Percentiles rank a stretch among this genome's conserved stretches.
Conservation (phyloP, 2,329 filamentous ascomycete genomes). For the Ophiostoma sp. region DNA sequence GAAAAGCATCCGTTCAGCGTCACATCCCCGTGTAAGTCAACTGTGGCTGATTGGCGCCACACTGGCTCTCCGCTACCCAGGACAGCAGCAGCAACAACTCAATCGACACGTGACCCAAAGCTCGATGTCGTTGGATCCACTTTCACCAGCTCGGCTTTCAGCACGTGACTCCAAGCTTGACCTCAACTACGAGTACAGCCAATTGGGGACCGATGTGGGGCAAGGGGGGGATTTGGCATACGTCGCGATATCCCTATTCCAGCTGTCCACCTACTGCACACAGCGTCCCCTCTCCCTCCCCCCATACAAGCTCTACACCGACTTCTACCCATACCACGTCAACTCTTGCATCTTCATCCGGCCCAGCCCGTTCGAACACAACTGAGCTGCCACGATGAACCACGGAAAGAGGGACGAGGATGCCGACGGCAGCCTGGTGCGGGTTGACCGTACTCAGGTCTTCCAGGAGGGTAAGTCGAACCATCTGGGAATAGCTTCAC, state of each 20-base stretch:
- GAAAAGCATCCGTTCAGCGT: too few relatives aligned
- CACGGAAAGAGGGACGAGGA: slow-evolving; percentile 99
- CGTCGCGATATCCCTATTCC: slow-evolving; percentile 27
- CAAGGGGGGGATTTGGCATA: slow-evolving; percentile 27
- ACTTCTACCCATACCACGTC: background rate
- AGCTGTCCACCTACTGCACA: slow-evolving; percentile 19
- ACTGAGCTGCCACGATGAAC: slow-evolving; percentile 60
- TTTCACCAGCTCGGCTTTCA: background rate
- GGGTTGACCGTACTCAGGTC: slow-evolving; percentile 94
- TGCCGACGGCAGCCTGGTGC: slow-evolving; percentile 86
- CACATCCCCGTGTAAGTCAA: too few relatives aligned
- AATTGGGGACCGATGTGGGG: slow-evolving; percentile 22
- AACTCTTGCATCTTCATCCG: slow-evolving; percentile 10
- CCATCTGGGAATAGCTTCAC: slow-evolving; percentile 20
- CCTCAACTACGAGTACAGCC: background rate
- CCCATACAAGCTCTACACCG: slow-evolving; percentile 15
- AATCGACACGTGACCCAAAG: background rate
- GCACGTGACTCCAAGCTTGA: slow-evolving; percentile 17
- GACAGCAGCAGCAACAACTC: background rate
- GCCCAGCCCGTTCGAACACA: slow-evolving; percentile 8
- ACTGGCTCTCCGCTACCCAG: background rate
- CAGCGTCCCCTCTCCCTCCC: slow-evolving; percentile 12
- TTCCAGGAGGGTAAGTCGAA: slow-evolving; percentile 82
- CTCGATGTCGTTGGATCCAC: background rate
- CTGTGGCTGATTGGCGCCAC: too few relatives aligned